Percentiles rank a stretch among this genome's conserved stretches.
Evolutionary conservation across 495 filamentous ascomycete species (phyloP).

Genomic region (Xylaria curta): DNA sequence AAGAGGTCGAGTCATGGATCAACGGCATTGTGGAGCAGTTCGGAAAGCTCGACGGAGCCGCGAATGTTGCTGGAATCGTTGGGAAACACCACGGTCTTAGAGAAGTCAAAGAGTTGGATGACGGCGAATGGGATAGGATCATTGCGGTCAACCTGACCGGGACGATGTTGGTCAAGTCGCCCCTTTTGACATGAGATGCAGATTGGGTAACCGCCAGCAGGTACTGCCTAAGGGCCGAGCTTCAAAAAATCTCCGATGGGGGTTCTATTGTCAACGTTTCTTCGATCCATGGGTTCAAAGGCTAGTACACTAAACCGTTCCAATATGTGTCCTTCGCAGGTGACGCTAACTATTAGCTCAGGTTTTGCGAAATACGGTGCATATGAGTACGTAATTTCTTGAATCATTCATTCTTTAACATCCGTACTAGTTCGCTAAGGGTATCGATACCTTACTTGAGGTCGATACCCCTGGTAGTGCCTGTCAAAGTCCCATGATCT

Average conservation of each 20-base stretch:
- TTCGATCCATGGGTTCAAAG: conserved; percentile 60
- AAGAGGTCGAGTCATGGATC: conserved; percentile 46
- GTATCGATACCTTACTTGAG: neutral
- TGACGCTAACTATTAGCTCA: conserved; percentile 29
- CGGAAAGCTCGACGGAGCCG: conserved; percentile 60
- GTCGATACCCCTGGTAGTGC: neutral
- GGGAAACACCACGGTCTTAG: conserved; percentile 42
- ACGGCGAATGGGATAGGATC: conserved; percentile 60
- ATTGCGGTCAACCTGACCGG: conserved; percentile 64
- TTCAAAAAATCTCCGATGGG: conserved; percentile 53
- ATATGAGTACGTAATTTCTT: conserved; percentile 47
- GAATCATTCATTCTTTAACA: neutral
- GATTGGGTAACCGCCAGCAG: conserved; percentile 22
- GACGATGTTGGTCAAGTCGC: conserved; percentile 51
- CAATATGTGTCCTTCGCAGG: conserved; percentile 9
- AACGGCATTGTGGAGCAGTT: conserved; percentile 40
- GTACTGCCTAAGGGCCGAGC: conserved; percentile 58
- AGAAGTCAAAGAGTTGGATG: conserved; percentile 41
- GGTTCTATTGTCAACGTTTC: conserved; percentile 66
- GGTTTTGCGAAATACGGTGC: conserved; percentile 52
- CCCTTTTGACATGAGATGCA: conserved; percentile 2
- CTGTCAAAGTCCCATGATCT: neutral
- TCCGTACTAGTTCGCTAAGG: no score
- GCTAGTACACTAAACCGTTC: conserved; percentile 35
- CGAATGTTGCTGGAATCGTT: conserved; percentile 62